These are phyloP conservation scores for Microthlaspi erraticum DNA, from an alignment of 345 rosid genomes.

Conservation along the genomic window DNA sequence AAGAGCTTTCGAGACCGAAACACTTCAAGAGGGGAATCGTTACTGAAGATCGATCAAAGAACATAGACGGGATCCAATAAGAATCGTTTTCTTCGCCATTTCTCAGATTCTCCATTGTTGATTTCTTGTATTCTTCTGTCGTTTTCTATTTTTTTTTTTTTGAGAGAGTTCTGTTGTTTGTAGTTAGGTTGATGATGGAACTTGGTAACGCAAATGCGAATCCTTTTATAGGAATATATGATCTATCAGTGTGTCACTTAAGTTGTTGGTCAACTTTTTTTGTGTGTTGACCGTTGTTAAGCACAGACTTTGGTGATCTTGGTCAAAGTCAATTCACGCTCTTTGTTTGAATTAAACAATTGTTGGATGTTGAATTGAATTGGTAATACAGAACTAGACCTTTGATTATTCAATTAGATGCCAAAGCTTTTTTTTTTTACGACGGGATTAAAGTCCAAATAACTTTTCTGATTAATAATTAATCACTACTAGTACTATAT, in stretches of 20 bases:
- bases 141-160: constrained; percentile 3
- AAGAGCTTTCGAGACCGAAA: constrained; percentile 18
- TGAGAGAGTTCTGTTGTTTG: constrained; percentile 14
- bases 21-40: constrained; percentile 29
- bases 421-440: not conserved
- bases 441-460: not conserved
- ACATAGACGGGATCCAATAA: constrained; percentile 21
- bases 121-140: not conserved
- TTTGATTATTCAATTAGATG: constrained; percentile 18
- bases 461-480: too few relatives aligned
- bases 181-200: constrained; percentile 41
- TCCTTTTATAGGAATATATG: constrained; percentile 28
- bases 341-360: constrained; percentile 10
- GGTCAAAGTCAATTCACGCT: constrained; percentile 36
- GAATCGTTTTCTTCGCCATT: constrained; percentile 26
- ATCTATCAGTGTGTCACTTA: not conserved
- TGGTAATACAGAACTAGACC: not conserved
- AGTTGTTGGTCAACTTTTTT: constrained; percentile 35
- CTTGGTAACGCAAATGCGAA: constrained; percentile 18
- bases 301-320: constrained; percentile 4
- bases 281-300: constrained; percentile 30
- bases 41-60: constrained; percentile 28
- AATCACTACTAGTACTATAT: too few relatives aligned
- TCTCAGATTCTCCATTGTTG: constrained; percentile 30
- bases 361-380: constrained; percentile 27